Conservation (phyloP, 2,329 filamentous ascomycete genomes). For the Fusarium begoniae region DNA sequence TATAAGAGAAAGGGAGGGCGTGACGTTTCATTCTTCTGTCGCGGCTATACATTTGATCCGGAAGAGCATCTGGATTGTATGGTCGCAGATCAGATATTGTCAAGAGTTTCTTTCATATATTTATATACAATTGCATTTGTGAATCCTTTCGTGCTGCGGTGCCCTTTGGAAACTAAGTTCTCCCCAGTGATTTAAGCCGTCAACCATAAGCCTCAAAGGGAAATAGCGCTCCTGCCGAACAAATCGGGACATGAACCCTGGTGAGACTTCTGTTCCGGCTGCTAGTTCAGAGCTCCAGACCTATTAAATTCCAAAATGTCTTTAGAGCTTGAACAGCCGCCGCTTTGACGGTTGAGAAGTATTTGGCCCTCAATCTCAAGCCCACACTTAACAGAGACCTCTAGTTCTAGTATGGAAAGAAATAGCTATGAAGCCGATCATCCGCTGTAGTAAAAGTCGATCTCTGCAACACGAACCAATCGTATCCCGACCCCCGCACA, state of each 20-base stretch:
- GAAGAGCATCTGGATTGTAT: fast-evolving
- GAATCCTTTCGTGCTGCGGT: fast-evolving
- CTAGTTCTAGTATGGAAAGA: no score
- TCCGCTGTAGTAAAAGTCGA: background rate
- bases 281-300: background rate
- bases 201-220: fast-evolving
- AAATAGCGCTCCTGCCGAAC: fast-evolving
- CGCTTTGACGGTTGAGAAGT: background rate
- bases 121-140: background rate
- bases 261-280: background rate
- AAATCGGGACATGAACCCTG: fast-evolving
- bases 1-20: fast-evolving
- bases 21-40: fast-evolving
- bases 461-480: background rate
- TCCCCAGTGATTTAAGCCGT: no score
- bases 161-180: no score
- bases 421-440: background rate
- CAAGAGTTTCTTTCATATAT: background rate
- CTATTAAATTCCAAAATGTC: background rate
- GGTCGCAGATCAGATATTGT: background rate
- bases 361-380: no score
- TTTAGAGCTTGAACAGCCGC: fast-evolving
- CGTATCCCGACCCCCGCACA: background rate
- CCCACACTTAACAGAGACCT: fast-evolving
- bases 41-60: fast-evolving